phyloP scores from a whole-genome alignment of 2,329 filamentous ascomycete genomes.

The Penicillium olsonii region DNA sequence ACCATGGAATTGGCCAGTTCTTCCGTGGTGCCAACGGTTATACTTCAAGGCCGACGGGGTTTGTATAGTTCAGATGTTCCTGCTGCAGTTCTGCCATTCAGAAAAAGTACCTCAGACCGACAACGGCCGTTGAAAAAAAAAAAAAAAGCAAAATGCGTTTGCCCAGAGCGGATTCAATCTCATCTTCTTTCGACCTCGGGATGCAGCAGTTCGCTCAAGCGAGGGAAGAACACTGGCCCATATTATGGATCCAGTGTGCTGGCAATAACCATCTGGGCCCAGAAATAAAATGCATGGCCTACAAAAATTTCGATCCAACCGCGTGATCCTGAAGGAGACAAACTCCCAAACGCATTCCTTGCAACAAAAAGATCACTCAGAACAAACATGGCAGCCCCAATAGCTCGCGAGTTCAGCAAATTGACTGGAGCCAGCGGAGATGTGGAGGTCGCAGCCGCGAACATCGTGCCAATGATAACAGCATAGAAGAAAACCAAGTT shows the following conservation, averaged over 20 bases:
- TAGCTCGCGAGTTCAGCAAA: constrained; percentile 21
- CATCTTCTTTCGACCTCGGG: too few relatives aligned
- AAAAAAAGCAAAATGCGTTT: too few relatives aligned
- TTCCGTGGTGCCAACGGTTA: too few relatives aligned
- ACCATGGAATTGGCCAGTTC: too few relatives aligned
- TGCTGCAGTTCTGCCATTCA: too few relatives aligned
- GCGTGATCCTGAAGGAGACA: constrained; percentile 5
- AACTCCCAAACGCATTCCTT: constrained; percentile 30
- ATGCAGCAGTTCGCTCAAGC: too few relatives aligned
- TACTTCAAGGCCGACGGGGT: too few relatives aligned
- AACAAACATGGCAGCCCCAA: constrained; percentile 35
- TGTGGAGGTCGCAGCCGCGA: constrained; percentile 28
- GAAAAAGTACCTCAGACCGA: too few relatives aligned
- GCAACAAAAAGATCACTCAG: constrained; percentile 35
- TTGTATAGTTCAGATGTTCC: too few relatives aligned
- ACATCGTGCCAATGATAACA: constrained; percentile 29
- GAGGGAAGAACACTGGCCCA: too few relatives aligned
- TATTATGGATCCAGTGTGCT: constrained; percentile 10
- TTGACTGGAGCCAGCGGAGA: constrained; percentile 3
- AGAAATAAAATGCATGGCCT: constrained; percentile 31
- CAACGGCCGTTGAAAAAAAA: too few relatives aligned
- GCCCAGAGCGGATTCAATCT: too few relatives aligned
- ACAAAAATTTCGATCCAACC: constrained; percentile 17
- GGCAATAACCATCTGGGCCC: constrained; percentile 32
- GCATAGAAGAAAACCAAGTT: constrained; percentile 27